Evolutionary conservation across 345 rosid species (phyloP), one percentile per base, ranked within the genome.

Genomic region (Eucalyptus tenuipes): DNA sequence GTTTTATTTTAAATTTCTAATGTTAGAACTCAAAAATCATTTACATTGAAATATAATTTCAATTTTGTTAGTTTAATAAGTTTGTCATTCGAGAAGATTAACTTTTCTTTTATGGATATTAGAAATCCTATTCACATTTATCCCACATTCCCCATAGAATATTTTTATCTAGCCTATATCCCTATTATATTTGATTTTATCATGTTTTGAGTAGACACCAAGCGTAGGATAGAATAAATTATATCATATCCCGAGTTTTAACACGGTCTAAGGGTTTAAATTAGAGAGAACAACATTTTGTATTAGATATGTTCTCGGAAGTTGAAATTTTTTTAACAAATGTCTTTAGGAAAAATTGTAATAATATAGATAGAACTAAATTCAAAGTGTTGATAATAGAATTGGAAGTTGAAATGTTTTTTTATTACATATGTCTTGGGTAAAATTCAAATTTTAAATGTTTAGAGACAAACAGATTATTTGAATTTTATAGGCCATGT

Each of bases 211-310:
- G 20, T 50, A 50, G 22, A 50, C 8, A 3, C 4, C 1, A 0
- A 50, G 53, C 4, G 0, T 7, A 50, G 9, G 0, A 50, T 50
- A 50, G 0, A 2, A 50, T 50, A 50, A 50, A 50, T 50, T 50
- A 50, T 17, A 50, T 50, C 8, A 6, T 50, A 50, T 50, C 53
- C 8, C 0, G 22, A 50, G 22, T 50, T 50, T 50, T 50, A 50
- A 50, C 53, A 50, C 8, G 3, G 2, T 50, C 22, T 61, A 61
- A 61, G 33, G 9, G 68, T 61, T 12, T 27, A 61, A 61, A 61
- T 61, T 61, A 27, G 68, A 29, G 33, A 29, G 8, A n/a, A n/a
- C 33, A 61, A 29, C 5, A 3, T 61, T 64, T 64, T 64, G 31
- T 64, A 64, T n/a, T 64, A 64, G 37, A 64, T 29, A 2, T 64